Evolutionary conservation across 208 protist genomes (phyloP), one percentile per base, ranked within the genome.

Genomic region (Trypanosoma lewisi): DNA sequence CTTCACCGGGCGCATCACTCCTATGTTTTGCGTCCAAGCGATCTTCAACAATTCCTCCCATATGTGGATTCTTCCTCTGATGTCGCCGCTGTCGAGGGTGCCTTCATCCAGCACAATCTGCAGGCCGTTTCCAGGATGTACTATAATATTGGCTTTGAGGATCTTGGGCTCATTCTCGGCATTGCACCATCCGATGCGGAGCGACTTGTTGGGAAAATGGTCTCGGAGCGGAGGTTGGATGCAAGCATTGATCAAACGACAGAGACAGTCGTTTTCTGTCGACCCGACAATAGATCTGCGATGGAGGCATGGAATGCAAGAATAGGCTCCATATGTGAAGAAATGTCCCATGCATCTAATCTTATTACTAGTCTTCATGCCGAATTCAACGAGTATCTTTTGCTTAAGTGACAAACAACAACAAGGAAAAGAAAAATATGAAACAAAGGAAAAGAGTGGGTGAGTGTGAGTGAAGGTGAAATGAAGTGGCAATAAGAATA

Each of bases 21-120:
- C 5, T 65, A 77, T 16, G 21, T 93, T 5, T 55, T 94, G 50
- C 55, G 57, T 6, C 45, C 12, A 0, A 27, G 65, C 11, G 83
- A 90, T 27, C 67, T 90, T 5, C 49, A 39, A 44, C 65, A 14
- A 52, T 93, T 66, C 21, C 16, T 70, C n/a, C 56, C 58, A 6
- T 80, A 87, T 28, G 78, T 88, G n/a, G 70, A 78, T 14, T 47
- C 57, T 4, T 51, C 67, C 16, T 41, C 17, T 9, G 73, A 80
- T 34, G 56, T 48, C 16, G 30, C 53, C 28, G 68, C 16, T 28
- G 48, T 87, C 0, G 31, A 66, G 17, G 17, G 30, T 1, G 82
- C 83, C 2, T 72, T 91, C 23, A 81, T 96, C 31, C 93, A 98
- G 73, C 96, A 98, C 79, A 98, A 98, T 70, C 69, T 98, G 12